Evolutionary conservation across 805 yeast genomes (phyloP).

Genomic region (Candida tammaniensis): DNA sequence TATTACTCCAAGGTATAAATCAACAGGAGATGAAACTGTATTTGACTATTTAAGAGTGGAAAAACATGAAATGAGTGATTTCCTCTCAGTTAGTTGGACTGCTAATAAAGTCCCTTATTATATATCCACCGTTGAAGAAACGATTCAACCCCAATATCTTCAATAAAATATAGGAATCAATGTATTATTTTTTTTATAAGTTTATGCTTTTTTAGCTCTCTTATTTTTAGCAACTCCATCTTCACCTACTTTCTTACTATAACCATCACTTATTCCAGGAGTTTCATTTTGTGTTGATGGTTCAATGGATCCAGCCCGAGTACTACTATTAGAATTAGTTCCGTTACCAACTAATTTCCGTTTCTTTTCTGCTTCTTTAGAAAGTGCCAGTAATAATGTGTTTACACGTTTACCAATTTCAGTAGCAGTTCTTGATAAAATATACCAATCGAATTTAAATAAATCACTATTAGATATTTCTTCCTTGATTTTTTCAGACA

Average conservation of each 20-base stretch:
- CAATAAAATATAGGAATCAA: constrained; percentile 1
- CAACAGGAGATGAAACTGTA: constrained; percentile 50
- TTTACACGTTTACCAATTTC: constrained; percentile 69
- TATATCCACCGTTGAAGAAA: constrained; percentile 61
- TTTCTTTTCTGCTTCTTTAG: constrained; percentile 65
- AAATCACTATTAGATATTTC: constrained; percentile 58
- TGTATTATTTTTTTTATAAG: no score
- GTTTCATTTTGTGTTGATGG: constrained; percentile 17
- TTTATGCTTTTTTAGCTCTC: constrained; percentile 8
- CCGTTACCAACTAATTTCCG: constrained; percentile 16
- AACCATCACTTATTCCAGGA: constrained; percentile 1
- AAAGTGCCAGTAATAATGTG: constrained; percentile 63
- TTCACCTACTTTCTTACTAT: constrained; percentile 6
- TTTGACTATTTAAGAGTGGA: constrained; percentile 65
- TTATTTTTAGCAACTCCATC: constrained; percentile 1
- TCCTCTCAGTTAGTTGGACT: constrained; percentile 87
- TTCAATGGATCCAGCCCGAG: constrained; percentile 36
- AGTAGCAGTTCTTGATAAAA: constrained; percentile 66
- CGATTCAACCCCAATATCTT: constrained; percentile 32
- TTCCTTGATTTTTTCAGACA: constrained; percentile 63
- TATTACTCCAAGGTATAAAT: constrained; percentile 71
- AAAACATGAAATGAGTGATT: constrained; percentile 56
- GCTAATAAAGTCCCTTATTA: constrained; percentile 77
- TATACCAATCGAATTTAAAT: constrained; percentile 72
- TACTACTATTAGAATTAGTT: constrained; percentile 21